These are phyloP conservation scores for Oryza glaberrima DNA, from an alignment of 176 grass and related monocot species.

Conservation along the genomic window DNA sequence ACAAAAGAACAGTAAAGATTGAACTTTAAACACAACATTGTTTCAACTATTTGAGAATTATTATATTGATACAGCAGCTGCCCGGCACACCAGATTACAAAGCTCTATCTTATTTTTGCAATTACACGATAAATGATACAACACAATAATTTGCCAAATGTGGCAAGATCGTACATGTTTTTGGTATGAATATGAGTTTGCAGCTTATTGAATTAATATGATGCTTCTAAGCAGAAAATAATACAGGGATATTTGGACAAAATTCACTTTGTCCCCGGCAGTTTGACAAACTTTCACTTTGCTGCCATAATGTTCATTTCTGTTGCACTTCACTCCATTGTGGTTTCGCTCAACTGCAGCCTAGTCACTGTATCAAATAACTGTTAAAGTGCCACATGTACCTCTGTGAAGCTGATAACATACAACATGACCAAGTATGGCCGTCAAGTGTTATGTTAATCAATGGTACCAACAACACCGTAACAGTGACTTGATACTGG, in stretches of 20 bases:
- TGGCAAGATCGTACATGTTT: slow-evolving; percentile 21
- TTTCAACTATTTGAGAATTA: not conserved
- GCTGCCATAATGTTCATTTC: slow-evolving; percentile 36
- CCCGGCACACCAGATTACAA: not conserved
- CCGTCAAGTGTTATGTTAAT: slow-evolving; percentile 16
- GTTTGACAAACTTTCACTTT: slow-evolving; percentile 51
- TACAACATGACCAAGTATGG: slow-evolving; percentile 7
- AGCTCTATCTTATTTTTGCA: slow-evolving; percentile 26
- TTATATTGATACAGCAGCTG: not conserved
- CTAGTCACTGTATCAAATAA: slow-evolving; percentile 7
- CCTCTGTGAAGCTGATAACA: slow-evolving; percentile 12
- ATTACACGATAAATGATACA: slow-evolving; percentile 36
- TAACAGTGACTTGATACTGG: slow-evolving; percentile 40
- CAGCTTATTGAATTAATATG: not conserved
- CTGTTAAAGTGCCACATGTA: slow-evolving; percentile 10
- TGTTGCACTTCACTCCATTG: slow-evolving; percentile 36
- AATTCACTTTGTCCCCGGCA: slow-evolving; percentile 45
- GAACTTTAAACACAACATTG: not conserved
- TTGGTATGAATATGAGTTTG: not conserved
- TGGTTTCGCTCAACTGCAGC: slow-evolving; percentile 23
- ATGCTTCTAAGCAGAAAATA: not conserved
- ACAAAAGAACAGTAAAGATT: not conserved
- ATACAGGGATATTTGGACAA: slow-evolving; percentile 22
- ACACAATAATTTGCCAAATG: slow-evolving; percentile 31
- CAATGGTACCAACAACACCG: not conserved